These are phyloP conservation scores for Coelastrella sp. DNA, from an alignment of 139 green algal genomes.

Conservation along the genomic window DNA sequence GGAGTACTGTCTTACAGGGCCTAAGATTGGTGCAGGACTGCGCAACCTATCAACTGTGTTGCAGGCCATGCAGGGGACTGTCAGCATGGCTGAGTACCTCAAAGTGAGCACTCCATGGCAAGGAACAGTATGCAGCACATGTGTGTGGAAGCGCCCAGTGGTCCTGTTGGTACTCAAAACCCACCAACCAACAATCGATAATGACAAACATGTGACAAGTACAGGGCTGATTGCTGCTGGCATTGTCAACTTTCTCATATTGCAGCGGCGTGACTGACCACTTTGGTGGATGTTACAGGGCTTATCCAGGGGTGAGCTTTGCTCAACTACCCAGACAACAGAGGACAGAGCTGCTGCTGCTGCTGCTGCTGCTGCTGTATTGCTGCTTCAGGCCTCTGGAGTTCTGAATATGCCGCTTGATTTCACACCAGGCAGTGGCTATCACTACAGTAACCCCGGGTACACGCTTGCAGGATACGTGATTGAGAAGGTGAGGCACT, in stretches of 20 bases:
- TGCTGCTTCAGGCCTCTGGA: background rate
- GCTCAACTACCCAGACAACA: too few relatives aligned
- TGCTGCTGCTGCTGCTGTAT: background rate
- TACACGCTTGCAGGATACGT: constrained; percentile 11
- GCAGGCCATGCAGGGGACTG: background rate
- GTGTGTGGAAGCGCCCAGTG: background rate
- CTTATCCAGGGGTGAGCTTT: too few relatives aligned
- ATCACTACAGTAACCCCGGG: constrained; percentile 36
- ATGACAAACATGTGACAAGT: too few relatives aligned
- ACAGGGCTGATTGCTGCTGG: too few relatives aligned
- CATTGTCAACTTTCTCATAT: too few relatives aligned
- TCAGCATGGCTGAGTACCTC: constrained; percentile 20
- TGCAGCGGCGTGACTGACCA: too few relatives aligned
- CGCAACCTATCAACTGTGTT: background rate
- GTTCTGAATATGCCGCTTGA: constrained; percentile 12
- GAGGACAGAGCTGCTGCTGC: too few relatives aligned
- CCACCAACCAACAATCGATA: too few relatives aligned
- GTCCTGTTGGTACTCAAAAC: background rate
- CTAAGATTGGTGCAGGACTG: background rate
- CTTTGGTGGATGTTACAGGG: too few relatives aligned
- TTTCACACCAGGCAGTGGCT: background rate
- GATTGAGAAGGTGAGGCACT: constrained; percentile 11
- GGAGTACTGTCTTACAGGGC: constrained; percentile 13
- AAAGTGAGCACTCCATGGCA: background rate
- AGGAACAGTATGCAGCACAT: background rate